Base-by-base conservation (phyloP, 106 monocot genomes). In the Allium cepa region DNA sequence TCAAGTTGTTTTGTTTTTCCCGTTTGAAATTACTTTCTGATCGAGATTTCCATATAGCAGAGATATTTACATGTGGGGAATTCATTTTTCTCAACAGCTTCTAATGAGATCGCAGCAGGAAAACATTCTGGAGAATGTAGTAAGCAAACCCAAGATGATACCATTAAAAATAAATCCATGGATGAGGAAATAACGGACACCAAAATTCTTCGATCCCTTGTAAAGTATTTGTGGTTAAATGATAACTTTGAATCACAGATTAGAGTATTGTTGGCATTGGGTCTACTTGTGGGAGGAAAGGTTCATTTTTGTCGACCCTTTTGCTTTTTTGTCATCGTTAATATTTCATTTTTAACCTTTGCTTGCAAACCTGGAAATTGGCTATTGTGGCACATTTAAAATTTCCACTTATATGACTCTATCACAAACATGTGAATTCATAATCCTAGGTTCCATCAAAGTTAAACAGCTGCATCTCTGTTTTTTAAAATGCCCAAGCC, bases 261-360 rank as follows among this genome's bases (percentile, higher is more conserved):
- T 4, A 88, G 96, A 64, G 79, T 88, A 17, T 22, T 86, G 9
- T 36, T 88, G 59, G 80, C 96, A 26, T 72, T 96, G 52, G 74
- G 79, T 62, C 88, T 96, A 52, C 91, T 96, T 60, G 73, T 91
- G 57, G 86, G 91, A n/a, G 91, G 91, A 63, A 96, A 96, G 36
- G 36, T 36, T 36, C 36, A 36, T 36, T 36, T 36, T 5, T 36
- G 36, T 36, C 36, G 36, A 36, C 4, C 36, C 36, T 36, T 36
- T 0, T 36, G 36, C 3, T 3, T 5, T 36, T 36, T 36, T 36
- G 36, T 36, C 36, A 36, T 36, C 5, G 36, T 3, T 4, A 5
- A 36, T 36, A 36, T 36, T 36, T 36, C 36, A 36, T 36, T 36
- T 36, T 36, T 36, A 36, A 36, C 5, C 5, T 36, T 36, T 36